These are phyloP conservation scores for Tieghemostelium lacteum DNA, from an alignment of 78 protist genomes.

Conservation along the genomic window DNA sequence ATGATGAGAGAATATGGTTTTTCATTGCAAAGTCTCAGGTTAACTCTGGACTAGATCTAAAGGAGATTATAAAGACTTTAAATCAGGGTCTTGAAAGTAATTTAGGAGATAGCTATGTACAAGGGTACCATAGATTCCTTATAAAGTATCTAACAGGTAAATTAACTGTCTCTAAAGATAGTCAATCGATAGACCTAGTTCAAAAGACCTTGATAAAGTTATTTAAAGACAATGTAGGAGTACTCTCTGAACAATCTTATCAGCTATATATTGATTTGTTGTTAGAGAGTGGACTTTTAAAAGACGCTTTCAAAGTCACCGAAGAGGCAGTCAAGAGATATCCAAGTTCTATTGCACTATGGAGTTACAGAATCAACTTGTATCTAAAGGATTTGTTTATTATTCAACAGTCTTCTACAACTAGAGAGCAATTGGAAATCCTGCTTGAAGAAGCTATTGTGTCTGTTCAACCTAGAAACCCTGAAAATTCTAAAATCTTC, in stretches of 20 bases:
- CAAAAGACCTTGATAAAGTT: background rate
- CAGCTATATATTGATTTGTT: conserved; percentile 19
- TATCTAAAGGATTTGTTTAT: background rate
- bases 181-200: background rate
- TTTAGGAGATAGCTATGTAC: background rate
- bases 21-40: background rate
- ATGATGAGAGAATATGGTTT: conserved; percentile 12
- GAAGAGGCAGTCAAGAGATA: conserved; percentile 2
- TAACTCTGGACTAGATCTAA: background rate
- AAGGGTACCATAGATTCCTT: background rate
- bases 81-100: background rate
- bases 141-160: background rate
- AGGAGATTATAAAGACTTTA: background rate
- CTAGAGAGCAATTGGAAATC: background rate
- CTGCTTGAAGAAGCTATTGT: conserved; percentile 40
- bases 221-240: background rate
- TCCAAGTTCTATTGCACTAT: conserved; percentile 1
- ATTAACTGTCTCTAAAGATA: background rate
- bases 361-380: conserved; percentile 60
- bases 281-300: background rate
- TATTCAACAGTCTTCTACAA: background rate
- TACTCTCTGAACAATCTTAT: conserved; percentile 30
- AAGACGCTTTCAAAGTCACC: conserved; percentile 40
- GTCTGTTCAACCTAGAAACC: too few relatives aligned
- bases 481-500: background rate